These are phyloP conservation scores for Candida odintsovae DNA, from an alignment of 805 yeast species.

Conservation along the genomic window DNA sequence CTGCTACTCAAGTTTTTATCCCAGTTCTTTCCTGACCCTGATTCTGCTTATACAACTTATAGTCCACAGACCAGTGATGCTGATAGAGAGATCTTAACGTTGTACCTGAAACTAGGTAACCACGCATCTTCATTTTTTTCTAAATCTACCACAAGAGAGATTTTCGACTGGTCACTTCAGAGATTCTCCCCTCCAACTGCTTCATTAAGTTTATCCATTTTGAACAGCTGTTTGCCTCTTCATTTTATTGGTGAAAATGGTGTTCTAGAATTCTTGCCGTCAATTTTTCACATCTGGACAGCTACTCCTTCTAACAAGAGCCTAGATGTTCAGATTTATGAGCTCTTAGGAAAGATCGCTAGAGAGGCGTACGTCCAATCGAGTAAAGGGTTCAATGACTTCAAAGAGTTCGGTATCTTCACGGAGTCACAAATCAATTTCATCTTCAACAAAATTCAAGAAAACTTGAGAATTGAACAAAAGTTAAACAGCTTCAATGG, in stretches of 20 bases:
- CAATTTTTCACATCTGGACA: conserved; percentile 71
- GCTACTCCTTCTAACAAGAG: conserved; percentile 41
- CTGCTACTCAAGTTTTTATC: conserved; percentile 27
- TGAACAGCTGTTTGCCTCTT: conserved; percentile 50
- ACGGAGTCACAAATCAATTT: conserved; percentile 54
- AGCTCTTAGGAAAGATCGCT: conserved; percentile 57
- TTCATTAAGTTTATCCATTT: conserved; percentile 42
- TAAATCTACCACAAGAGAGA: conserved; percentile 36
- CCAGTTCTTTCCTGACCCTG: conserved; percentile 40
- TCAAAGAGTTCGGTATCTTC: conserved; percentile 51
- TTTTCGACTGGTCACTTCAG: conserved; percentile 46
- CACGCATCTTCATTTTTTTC: conserved; percentile 51
- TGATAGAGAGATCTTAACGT: conserved; percentile 44
- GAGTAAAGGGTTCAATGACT: conserved; percentile 23
- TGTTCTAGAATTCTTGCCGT: conserved; percentile 53
- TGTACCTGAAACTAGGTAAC: conserved; percentile 46
- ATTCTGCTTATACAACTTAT: conserved; percentile 39
- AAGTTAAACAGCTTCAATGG: conserved; percentile 31
- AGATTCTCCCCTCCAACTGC: conserved; percentile 51
- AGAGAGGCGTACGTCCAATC: conserved; percentile 34
- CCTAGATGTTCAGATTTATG: conserved; percentile 59
- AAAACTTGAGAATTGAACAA: conserved; percentile 31
- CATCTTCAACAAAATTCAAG: conserved; percentile 50
- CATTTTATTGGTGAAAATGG: conserved; percentile 29
- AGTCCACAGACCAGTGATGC: conserved; percentile 22